These are phyloP conservation scores for Trichomonas tenax DNA, from an alignment of 208 protist species.

Conservation along the genomic window DNA sequence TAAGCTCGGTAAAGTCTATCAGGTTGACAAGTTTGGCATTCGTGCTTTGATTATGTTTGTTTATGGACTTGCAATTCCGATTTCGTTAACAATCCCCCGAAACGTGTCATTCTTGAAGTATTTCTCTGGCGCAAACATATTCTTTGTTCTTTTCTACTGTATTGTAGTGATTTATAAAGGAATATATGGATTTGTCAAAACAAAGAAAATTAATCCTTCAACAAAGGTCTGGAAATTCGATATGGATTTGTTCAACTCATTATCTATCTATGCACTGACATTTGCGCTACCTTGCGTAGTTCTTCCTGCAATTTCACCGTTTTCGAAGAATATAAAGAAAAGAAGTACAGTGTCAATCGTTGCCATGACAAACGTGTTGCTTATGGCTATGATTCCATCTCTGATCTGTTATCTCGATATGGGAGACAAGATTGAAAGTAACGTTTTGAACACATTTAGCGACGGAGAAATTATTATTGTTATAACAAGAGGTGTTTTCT, in stretches of 20 bases:
- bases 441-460: not conserved
- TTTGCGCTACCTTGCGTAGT: not conserved
- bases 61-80: not conserved
- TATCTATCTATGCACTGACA: not conserved
- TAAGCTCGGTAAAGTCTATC: not conserved
- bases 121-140: not conserved
- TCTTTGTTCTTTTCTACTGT: not conserved
- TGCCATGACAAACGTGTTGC: not conserved
- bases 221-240: not conserved
- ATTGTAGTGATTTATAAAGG: not conserved
- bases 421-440: not conserved
- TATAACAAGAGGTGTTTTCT: not conserved
- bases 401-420: not conserved
- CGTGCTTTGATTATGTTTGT: not conserved
- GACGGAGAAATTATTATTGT: not conserved
- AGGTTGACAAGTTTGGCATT: not conserved
- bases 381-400: not conserved
- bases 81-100: not conserved
- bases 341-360: not conserved
- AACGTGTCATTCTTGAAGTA: not conserved
- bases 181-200: not conserved
- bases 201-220: not conserved
- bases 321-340: not conserved
- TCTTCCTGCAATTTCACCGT: not conserved
- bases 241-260: not conserved